Evolutionary conservation across 306 rosid species (phyloP).

Genomic region (Sophora flavescens): DNA sequence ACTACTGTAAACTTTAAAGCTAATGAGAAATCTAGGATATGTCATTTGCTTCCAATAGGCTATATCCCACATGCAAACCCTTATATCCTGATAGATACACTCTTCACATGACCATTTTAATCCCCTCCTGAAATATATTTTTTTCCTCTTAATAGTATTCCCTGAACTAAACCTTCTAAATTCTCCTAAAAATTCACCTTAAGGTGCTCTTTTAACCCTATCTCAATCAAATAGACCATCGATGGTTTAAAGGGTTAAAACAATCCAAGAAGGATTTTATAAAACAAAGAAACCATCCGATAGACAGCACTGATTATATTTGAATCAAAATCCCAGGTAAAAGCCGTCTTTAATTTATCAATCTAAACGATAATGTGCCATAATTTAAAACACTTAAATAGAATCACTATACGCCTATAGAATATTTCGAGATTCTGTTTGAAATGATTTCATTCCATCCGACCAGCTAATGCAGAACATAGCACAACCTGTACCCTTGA

Average conservation of each 20-base stretch:
- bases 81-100: no score
- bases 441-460: neutral
- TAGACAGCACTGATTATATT: conserved; percentile 31
- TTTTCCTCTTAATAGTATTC: no score
- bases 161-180: no score
- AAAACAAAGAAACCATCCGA: neutral
- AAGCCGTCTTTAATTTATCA: conserved; percentile 8
- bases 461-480: conserved; percentile 29
- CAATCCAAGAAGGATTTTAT: conserved; percentile 27
- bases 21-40: no score
- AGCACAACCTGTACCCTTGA: neutral
- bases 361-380: conserved; percentile 23
- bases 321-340: conserved; percentile 5
- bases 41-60: no score
- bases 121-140: no score
- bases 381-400: neutral
- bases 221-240: neutral
- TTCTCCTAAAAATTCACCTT: no score
- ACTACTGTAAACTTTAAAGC: no score
- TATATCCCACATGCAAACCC: no score
- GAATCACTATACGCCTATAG: conserved; percentile 5
- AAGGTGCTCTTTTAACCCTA: neutral
- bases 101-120: no score
- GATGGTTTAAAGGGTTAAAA: neutral
- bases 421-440: conserved; percentile 36